A percentile compares a stretch with the other conserved stretches of the same genome.
Evolutionary conservation across 352 stramenopile species (phyloP).

Genomic region (Pythium dissotocum): DNA sequence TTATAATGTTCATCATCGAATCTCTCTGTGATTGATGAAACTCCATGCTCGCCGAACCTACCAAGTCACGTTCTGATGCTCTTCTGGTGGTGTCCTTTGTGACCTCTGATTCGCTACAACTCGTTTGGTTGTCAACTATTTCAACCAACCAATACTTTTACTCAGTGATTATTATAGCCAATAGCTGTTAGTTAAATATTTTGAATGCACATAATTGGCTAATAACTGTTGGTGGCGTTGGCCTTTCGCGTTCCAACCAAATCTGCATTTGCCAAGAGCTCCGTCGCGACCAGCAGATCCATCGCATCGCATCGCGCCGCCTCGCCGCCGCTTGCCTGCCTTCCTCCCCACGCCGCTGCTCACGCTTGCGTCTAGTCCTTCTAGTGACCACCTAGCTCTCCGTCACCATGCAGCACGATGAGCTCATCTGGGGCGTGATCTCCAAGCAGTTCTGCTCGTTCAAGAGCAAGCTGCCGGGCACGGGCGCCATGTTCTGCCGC

Average conservation of each 20-base stretch:
- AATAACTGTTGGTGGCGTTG: slow-evolving; percentile 32
- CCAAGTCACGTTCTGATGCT: neutral
- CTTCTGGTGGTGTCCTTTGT: neutral
- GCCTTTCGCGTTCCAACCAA: slow-evolving; percentile 36
- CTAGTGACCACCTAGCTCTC: neutral
- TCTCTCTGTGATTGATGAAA: neutral
- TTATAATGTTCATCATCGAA: too few species aligned
- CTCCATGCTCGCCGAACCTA: neutral
- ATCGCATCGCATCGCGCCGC: neutral
- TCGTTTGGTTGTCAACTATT: neutral
- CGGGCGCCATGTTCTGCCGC: slow-evolving; percentile 96
- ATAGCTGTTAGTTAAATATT: neutral
- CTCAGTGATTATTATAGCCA: neutral
- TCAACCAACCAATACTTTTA: neutral
- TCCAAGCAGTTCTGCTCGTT: slow-evolving; percentile 99
- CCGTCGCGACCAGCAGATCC: neutral
- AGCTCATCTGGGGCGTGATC: slow-evolving; percentile 99
- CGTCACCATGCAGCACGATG: slow-evolving; percentile 93
- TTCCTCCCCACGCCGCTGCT: too few species aligned
- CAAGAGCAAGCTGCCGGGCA: slow-evolving; percentile 93
- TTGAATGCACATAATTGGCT: slow-evolving; percentile 16
- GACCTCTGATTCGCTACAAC: slow-evolving; percentile 8
- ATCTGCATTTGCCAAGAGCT: slow-evolving; percentile 27
- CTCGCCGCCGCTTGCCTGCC: neutral
- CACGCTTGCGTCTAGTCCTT: too few species aligned